Percentiles rank a stretch among this genome's conserved stretches.
These are phyloP conservation scores for Abrus pulchellus DNA, from an alignment of 306 rosid genomes.

Conservation along the genomic window DNA sequence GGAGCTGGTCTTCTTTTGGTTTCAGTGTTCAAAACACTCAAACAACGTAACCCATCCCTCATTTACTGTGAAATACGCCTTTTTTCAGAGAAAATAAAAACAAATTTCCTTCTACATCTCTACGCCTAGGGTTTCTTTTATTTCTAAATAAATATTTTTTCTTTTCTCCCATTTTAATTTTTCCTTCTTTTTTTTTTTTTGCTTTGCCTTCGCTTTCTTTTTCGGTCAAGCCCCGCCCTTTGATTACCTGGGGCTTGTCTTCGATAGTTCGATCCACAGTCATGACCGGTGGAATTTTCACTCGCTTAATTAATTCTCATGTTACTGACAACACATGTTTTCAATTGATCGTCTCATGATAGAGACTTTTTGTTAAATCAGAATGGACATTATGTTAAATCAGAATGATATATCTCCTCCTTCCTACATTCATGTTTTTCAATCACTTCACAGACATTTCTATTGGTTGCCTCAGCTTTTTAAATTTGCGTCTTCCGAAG, in stretches of 20 bases:
- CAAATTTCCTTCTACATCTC: background rate
- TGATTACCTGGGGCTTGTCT: conserved; percentile 29
- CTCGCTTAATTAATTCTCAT: conserved; percentile 15
- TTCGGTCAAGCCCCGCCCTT: conserved; percentile 42
- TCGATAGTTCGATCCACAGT: conserved; percentile 24
- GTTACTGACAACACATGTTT: conserved; percentile 28
- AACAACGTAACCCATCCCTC: conserved; percentile 10
- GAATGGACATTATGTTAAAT: conserved; percentile 1
- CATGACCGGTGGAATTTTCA: conserved; percentile 38
- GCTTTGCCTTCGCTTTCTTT: conserved; percentile 15
- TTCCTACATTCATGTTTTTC: conserved; percentile 29
- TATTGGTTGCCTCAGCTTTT: background rate
- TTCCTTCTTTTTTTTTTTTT: background rate
- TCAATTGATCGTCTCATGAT: conserved; percentile 36
- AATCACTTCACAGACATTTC: conserved; percentile 42
- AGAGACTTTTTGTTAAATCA: conserved; percentile 37
- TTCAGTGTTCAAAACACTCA: conserved; percentile 35
- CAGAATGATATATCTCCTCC: conserved; percentile 29
- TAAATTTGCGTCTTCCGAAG: conserved; percentile 19
- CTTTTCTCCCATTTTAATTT: conserved; percentile 34
- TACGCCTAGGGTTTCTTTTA: conserved; percentile 48
- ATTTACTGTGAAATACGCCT: background rate
- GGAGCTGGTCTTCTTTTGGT: conserved; percentile 16
- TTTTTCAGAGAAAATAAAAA: background rate
- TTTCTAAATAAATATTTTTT: background rate